A percentile compares a stretch with the other conserved stretches of the same genome.
These are phyloP conservation scores for Apophysomyces sp. DNA, from an alignment of 371 early-diverging fungal species.

Conservation along the genomic window DNA sequence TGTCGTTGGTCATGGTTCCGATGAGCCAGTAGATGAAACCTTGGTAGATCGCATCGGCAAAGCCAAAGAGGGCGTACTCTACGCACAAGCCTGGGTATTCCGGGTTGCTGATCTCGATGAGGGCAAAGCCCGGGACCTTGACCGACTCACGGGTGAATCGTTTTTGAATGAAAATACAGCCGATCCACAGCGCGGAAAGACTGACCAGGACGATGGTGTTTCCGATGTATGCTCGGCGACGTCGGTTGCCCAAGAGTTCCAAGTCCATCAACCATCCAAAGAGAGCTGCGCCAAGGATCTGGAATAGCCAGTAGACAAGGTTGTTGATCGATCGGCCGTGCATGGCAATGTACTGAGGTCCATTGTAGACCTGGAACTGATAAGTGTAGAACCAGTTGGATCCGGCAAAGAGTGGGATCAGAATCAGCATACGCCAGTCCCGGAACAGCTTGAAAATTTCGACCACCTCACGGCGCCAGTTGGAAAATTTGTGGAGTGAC, in stretches of 20 bases:
- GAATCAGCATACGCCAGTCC: constrained; percentile 62
- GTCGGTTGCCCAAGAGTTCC: constrained; percentile 36
- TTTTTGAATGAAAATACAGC: constrained; percentile 50
- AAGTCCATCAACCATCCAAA: constrained; percentile 62
- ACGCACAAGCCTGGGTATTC: constrained; percentile 53
- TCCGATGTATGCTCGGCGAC: constrained; percentile 57
- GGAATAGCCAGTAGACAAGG: constrained; percentile 69
- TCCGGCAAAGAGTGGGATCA: constrained; percentile 69
- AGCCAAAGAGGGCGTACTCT: constrained; percentile 64
- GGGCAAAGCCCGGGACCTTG: constrained; percentile 3
- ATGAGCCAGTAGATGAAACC: constrained; percentile 76
- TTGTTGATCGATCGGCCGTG: constrained; percentile 71
- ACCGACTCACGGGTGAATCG: constrained; percentile 37
- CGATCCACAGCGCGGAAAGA: constrained; percentile 31
- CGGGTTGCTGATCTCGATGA: constrained; percentile 28
- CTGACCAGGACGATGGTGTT: constrained; percentile 42
- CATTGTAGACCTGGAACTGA: constrained; percentile 51
- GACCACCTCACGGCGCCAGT: constrained; percentile 49
- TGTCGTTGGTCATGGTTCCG: constrained; percentile 72
- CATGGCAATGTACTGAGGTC: constrained; percentile 50
- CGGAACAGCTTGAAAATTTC: constrained; percentile 59
- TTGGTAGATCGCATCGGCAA: constrained; percentile 73
- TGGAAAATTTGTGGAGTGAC: constrained; percentile 56
- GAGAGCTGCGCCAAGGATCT: constrained; percentile 62
- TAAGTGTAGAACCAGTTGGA: constrained; percentile 81